Evolutionary conservation across 164 flowering plant genomes (phyloP).

Genomic region (Vitis amurensis): DNA sequence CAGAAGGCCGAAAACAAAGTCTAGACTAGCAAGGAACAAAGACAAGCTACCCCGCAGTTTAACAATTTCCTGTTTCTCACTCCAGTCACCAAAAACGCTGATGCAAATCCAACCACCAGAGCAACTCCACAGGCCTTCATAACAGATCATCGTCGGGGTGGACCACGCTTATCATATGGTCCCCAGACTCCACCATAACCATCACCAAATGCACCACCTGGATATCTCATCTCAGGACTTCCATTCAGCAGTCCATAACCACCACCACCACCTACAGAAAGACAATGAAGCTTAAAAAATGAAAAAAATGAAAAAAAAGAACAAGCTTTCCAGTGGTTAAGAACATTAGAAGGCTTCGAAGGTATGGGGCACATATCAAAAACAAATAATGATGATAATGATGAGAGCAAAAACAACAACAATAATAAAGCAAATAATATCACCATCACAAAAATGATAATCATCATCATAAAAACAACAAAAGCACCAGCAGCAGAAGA

Average conservation of each 20-base stretch:
- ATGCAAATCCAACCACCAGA: not conserved
- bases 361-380: not conserved
- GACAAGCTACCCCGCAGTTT: no score
- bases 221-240: slow-evolving; percentile 49
- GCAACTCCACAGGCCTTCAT: not conserved
- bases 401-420: no score
- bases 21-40: no score
- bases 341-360: not conserved
- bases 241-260: slow-evolving; percentile 44
- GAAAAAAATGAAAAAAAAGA: not conserved
- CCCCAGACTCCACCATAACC: slow-evolving; percentile 45
- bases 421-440: no score
- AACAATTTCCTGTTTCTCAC: no score
- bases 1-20: no score
- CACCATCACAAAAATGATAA: no score
- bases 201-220: slow-evolving; percentile 29
- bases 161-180: slow-evolving; percentile 38
- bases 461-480: no score
- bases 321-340: not conserved
- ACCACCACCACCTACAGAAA: slow-evolving; percentile 21
- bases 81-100: not conserved
- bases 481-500: slow-evolving; percentile 1
- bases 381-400: not conserved
- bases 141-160: slow-evolving; percentile 31
- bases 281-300: slow-evolving; percentile 5